These are phyloP conservation scores for Debaryomyces maramus DNA, from an alignment of 805 yeast genomes.

Conservation along the genomic window DNA sequence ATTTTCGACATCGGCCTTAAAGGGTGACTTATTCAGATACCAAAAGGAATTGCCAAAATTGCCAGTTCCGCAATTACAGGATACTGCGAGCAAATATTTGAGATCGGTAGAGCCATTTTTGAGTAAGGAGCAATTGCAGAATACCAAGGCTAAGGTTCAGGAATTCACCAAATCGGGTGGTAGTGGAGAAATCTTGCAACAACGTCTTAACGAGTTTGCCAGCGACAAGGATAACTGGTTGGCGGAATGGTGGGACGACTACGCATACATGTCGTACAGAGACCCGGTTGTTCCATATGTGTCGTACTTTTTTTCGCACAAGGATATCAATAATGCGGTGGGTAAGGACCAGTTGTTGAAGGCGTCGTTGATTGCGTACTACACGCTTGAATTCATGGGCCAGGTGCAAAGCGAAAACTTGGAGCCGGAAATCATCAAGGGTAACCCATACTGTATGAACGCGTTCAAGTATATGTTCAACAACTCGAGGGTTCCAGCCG, in stretches of 20 bases:
- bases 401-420: slow-evolving; percentile 68
- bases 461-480: slow-evolving; percentile 90
- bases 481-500: slow-evolving; percentile 77
- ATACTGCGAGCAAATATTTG: slow-evolving; percentile 69
- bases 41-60: slow-evolving; percentile 76
- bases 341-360: slow-evolving; percentile 67
- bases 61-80: slow-evolving; percentile 81
- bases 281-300: slow-evolving; percentile 96
- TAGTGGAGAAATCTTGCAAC: slow-evolving; percentile 66
- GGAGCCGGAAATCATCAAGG: slow-evolving; percentile 77
- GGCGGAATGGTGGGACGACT: slow-evolving; percentile 89
- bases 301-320: slow-evolving; percentile 85
- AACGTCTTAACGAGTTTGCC: slow-evolving; percentile 60
- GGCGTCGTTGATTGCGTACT: slow-evolving; percentile 71
- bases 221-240: slow-evolving; percentile 80
- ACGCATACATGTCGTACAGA: slow-evolving; percentile 84
- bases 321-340: slow-evolving; percentile 57
- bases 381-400: slow-evolving; percentile 67
- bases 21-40: slow-evolving; percentile 70
- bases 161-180: slow-evolving; percentile 66
- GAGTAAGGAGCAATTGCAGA: slow-evolving; percentile 48
- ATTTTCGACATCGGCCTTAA: slow-evolving; percentile 31
- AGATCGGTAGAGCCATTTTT: slow-evolving; percentile 70
- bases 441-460: slow-evolving; percentile 91
- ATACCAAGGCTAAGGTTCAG: slow-evolving; percentile 56